Conservation (phyloP, 2,329 filamentous ascomycete species). For the Penicillium palitans region DNA sequence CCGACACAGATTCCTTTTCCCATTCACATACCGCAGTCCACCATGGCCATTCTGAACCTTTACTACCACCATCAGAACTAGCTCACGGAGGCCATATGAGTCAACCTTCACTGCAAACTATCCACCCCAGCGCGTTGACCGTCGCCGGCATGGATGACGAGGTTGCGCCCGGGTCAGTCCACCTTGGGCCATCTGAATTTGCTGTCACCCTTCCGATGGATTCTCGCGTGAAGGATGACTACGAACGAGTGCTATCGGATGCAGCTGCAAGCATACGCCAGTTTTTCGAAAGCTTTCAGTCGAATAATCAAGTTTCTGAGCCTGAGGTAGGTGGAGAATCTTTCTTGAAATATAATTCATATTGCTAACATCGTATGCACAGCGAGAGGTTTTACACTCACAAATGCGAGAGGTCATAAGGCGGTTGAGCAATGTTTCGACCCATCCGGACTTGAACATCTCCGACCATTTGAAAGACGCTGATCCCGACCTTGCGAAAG, state of each 20-base stretch:
- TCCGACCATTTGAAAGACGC: conserved; percentile 38
- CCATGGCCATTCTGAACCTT: conserved; percentile 24
- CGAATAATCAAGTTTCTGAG: conserved; percentile 14
- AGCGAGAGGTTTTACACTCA: conserved; percentile 30
- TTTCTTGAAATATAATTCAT: background rate
- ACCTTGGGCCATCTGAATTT: conserved; percentile 43
- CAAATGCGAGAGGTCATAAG: conserved; percentile 39
- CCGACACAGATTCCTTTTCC: conserved; percentile 32
- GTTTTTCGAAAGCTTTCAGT: conserved; percentile 28
- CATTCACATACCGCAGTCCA: conserved; percentile 26
- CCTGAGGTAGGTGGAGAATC: conserved; percentile 29
- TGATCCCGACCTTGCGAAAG: conserved; percentile 36
- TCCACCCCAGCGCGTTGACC: conserved; percentile 41
- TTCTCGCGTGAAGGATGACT: conserved; percentile 45
- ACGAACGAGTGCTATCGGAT: conserved; percentile 36
- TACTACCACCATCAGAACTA: conserved; percentile 32
- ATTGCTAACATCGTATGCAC: conserved; percentile 16
- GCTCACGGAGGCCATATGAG: conserved; percentile 21
- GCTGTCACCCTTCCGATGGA: conserved; percentile 47
- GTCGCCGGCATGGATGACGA: conserved; percentile 31
- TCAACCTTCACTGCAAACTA: conserved; percentile 32
- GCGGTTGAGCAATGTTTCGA: conserved; percentile 44
- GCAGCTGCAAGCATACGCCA: conserved; percentile 33
- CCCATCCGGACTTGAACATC: conserved; percentile 49
- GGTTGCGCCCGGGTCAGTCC: conserved; percentile 33